Conservation (phyloP, 2,329 filamentous ascomycete species). For the Colletotrichum salicis region DNA sequence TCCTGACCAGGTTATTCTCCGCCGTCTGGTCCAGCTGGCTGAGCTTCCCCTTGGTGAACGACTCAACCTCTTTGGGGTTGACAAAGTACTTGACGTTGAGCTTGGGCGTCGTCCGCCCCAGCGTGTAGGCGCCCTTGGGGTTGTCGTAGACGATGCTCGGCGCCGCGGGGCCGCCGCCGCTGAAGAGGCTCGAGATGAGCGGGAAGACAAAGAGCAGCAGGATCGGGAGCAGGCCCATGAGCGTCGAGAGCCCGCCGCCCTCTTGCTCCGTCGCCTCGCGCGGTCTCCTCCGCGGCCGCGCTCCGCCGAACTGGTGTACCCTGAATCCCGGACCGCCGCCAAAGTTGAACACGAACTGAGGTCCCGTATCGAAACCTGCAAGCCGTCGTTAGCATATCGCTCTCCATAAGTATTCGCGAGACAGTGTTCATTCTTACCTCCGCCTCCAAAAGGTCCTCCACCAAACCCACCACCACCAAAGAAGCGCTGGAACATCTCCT, state of each 20-base stretch:
- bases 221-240: constrained; percentile 85
- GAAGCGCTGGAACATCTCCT: constrained; percentile 97
- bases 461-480: constrained; percentile 81
- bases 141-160: constrained; percentile 82
- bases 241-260: constrained; percentile 64
- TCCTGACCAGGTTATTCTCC: constrained; percentile 77
- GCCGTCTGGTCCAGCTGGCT: constrained; percentile 79
- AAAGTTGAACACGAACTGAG: constrained; percentile 95
- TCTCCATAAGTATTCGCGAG: background rate
- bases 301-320: constrained; percentile 94
- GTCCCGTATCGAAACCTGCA: constrained; percentile 77
- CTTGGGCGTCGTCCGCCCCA: constrained; percentile 75
- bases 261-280: constrained; percentile 67
- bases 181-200: constrained; percentile 83
- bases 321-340: constrained; percentile 90
- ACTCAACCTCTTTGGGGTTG: constrained; percentile 79
- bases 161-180: constrained; percentile 62
- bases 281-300: constrained; percentile 79
- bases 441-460: constrained; percentile 60
- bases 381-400: constrained; percentile 15
- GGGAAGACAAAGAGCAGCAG: constrained; percentile 89
- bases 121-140: constrained; percentile 76
- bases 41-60: constrained; percentile 76
- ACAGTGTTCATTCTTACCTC: constrained; percentile 44
- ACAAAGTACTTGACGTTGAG: constrained; percentile 86